These are phyloP conservation scores for Leishmania braziliensis DNA, from an alignment of 208 protist species.

Conservation along the genomic window DNA sequence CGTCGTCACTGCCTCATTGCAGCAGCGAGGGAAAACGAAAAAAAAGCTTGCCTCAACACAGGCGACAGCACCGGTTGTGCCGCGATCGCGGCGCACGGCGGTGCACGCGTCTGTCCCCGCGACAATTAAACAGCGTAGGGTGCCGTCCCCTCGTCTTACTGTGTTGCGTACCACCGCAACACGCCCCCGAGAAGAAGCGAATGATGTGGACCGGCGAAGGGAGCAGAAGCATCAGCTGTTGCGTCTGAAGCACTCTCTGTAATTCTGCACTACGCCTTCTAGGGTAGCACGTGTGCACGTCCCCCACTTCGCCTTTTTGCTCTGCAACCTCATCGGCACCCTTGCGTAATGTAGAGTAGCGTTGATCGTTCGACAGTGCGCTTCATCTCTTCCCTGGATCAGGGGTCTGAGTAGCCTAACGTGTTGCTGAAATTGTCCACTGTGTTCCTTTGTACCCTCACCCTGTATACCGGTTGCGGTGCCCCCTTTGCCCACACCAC, in stretches of 20 bases:
- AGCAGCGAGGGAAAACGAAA: background rate
- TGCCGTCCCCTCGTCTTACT: constrained; percentile 31
- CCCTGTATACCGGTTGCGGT: background rate
- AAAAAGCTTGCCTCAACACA: background rate
- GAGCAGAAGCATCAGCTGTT: constrained; percentile 17
- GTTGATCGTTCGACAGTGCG: background rate
- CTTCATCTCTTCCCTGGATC: background rate
- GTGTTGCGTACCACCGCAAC: constrained; percentile 35
- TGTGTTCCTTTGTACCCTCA: background rate
- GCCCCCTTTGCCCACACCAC: background rate
- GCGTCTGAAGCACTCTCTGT: constrained; percentile 6
- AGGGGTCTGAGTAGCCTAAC: background rate
- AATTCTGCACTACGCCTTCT: background rate
- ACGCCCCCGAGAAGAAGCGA: constrained; percentile 56
- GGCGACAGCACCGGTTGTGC: background rate
- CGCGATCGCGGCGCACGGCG: constrained; percentile 11
- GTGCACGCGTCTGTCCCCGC: background rate
- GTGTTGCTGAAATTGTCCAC: background rate
- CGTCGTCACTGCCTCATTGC: background rate
- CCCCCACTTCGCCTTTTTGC: background rate
- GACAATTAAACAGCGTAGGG: background rate
- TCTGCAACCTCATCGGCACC: background rate
- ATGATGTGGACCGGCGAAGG: constrained; percentile 37
- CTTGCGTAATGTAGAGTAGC: background rate
- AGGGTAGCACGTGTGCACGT: background rate